Evolutionary conservation across 768 basidiomycete species (phyloP).

Genomic region (Tylopilus sp.): DNA sequence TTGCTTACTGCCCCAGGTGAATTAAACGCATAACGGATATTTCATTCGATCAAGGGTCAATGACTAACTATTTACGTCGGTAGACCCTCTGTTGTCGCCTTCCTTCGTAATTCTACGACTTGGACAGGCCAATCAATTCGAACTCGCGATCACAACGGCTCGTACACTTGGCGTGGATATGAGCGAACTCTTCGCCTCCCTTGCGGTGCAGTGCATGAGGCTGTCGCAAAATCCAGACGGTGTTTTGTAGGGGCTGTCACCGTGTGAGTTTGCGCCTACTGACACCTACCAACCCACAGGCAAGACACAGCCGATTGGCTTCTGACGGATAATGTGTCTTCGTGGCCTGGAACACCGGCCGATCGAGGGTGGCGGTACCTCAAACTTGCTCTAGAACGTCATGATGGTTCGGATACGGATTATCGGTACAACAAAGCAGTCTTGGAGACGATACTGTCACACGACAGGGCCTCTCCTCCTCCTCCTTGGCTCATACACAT

Average conservation of each 20-base stretch:
- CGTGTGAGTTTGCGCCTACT: background rate
- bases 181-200: constrained; percentile 75
- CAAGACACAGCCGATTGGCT: constrained; percentile 80
- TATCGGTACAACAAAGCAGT: constrained; percentile 73
- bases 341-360: constrained; percentile 78
- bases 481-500: constrained; percentile 83
- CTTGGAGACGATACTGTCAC: constrained; percentile 70
- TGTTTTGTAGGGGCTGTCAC: constrained; percentile 45
- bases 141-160: constrained; percentile 74
- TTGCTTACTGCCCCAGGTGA: constrained; percentile 64
- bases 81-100: constrained; percentile 54
- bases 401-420: constrained; percentile 71
- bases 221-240: constrained; percentile 62
- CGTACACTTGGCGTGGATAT: constrained; percentile 78
- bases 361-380: constrained; percentile 89
- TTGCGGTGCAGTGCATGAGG: constrained; percentile 77
- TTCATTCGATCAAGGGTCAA: constrained; percentile 9
- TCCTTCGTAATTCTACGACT: constrained; percentile 72
- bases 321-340: constrained; percentile 70
- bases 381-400: constrained; percentile 69
- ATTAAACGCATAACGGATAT: constrained; percentile 19
- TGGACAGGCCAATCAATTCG: constrained; percentile 75
- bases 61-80: constrained; percentile 23
- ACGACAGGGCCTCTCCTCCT: constrained; percentile 56
- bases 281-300: constrained; percentile 39